Percentiles rank a stretch among this genome's conserved stretches.
These are phyloP conservation scores for Alternaria viburni DNA, from an alignment of 2,329 filamentous ascomycete species.

Conservation along the genomic window DNA sequence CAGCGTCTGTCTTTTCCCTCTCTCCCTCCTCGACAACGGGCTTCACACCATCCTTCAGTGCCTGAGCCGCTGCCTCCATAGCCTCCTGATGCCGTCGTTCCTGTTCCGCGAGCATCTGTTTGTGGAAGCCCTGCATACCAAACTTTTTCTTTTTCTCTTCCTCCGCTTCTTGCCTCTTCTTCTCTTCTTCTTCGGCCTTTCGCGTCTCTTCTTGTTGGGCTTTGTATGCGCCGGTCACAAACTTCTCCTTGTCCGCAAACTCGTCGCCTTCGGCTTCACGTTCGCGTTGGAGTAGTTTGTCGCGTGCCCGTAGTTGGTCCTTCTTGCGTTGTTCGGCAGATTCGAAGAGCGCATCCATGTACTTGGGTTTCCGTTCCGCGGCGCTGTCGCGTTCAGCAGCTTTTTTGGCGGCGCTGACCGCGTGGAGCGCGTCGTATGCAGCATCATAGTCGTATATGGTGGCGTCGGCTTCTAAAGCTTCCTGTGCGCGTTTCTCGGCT, in stretches of 20 bases:
- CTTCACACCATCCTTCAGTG: conserved; percentile 44
- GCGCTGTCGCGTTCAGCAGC: conserved; percentile 60
- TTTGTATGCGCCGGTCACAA: conserved; percentile 84
- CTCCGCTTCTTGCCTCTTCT: conserved; percentile 68
- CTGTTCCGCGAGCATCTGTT: conserved; percentile 72
- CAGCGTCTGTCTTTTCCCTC: conserved; percentile 58
- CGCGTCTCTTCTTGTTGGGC: conserved; percentile 78
- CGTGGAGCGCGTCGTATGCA: conserved; percentile 78
- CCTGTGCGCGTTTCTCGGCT: conserved; percentile 68
- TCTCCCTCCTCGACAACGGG: conserved; percentile 43
- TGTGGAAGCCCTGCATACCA: conserved; percentile 83
- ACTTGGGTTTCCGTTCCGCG: conserved; percentile 71
- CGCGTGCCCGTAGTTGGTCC: conserved; percentile 77
- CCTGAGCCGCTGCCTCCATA: conserved; percentile 66
- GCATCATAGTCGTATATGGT: conserved; percentile 86
- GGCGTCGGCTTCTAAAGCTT: conserved; percentile 71
- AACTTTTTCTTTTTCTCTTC: conserved; percentile 67
- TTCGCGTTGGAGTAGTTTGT: conserved; percentile 79
- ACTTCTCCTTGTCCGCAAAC: conserved; percentile 82
- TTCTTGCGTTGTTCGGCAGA: conserved; percentile 79
- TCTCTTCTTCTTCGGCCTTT: conserved; percentile 74
- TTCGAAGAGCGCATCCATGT: conserved; percentile 76
- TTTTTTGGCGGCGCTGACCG: conserved; percentile 61
- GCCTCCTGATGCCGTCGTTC: conserved; percentile 74
- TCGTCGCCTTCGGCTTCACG: conserved; percentile 81